These are phyloP conservation scores for Rhodotorula sp. DNA, from an alignment of 1,284 basidiomycete genomes.

Conservation along the genomic window DNA sequence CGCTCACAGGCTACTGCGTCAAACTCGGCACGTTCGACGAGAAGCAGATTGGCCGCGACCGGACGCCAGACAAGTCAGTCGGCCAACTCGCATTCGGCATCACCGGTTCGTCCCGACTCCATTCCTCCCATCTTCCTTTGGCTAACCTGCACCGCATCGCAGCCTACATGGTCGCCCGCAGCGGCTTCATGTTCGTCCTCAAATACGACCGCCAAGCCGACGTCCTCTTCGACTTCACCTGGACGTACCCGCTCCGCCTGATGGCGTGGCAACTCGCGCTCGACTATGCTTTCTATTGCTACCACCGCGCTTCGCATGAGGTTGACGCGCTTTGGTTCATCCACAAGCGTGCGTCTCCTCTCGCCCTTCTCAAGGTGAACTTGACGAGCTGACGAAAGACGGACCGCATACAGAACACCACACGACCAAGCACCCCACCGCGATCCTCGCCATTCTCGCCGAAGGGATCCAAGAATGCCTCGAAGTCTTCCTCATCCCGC, in stretches of 20 bases:
- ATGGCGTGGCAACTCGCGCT: slow-evolving; percentile 25
- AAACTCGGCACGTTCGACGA: slow-evolving; percentile 27
- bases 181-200: slow-evolving; percentile 14
- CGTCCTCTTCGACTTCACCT: slow-evolving; percentile 8
- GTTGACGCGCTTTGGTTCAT: slow-evolving; percentile 28
- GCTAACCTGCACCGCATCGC: background rate
- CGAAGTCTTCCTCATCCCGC: slow-evolving; percentile 31
- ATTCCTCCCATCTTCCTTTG: background rate
- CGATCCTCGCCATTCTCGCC: slow-evolving; percentile 26
- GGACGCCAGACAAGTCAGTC: slow-evolving; percentile 24
- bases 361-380: too few relatives aligned
- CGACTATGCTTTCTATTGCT: slow-evolving; percentile 31
- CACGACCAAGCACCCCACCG: slow-evolving; percentile 17
- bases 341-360: background rate
- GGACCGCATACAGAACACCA: background rate
- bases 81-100: slow-evolving; percentile 15
- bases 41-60: slow-evolving; percentile 26
- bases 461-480: slow-evolving; percentile 28
- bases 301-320: slow-evolving; percentile 28
- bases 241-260: slow-evolving; percentile 20
- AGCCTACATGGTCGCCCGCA: slow-evolving; percentile 30
- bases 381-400: too few relatives aligned
- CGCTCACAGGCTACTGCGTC: slow-evolving; percentile 8
- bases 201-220: slow-evolving; percentile 15
- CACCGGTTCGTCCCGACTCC: background rate